Percentiles rank a stretch among this genome's conserved stretches.
phyloP scores from a whole-genome alignment of 2,329 filamentous ascomycete species.

The Rhynchosporium agropyri region DNA sequence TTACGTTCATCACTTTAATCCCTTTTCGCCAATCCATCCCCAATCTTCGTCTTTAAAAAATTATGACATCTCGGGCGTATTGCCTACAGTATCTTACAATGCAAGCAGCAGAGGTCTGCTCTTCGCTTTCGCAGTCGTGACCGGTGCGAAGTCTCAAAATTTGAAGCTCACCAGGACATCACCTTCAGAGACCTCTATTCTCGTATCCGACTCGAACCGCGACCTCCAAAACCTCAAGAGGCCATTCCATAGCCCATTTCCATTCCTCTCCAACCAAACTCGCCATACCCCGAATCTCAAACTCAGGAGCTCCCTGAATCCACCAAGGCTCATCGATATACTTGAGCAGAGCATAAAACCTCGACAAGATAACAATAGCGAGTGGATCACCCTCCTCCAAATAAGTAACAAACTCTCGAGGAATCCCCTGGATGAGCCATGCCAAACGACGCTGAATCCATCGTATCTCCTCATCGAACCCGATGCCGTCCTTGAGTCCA shows the following conservation, averaged over 20 bases:
- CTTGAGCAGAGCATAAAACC: constrained; percentile 24
- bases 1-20: no score
- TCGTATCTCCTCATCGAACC: constrained; percentile 3
- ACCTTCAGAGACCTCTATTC: constrained; percentile 1
- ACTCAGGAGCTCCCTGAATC: constrained; percentile 24
- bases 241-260: constrained; percentile 25
- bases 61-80: background rate
- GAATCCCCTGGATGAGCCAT: background rate
- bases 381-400: constrained; percentile 20
- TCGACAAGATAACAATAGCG: constrained; percentile 20
- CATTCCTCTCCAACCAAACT: constrained; percentile 17
- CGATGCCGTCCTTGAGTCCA: constrained; percentile 11
- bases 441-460: constrained; percentile 20
- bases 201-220: background rate
- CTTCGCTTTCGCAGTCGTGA: background rate
- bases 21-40: no score
- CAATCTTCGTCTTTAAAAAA: background rate
- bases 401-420: constrained; percentile 6
- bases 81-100: background rate
- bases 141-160: background rate
- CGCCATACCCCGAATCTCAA: constrained; percentile 22
- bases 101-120: no score
- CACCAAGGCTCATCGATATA: constrained; percentile 25
- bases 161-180: background rate
- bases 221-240: constrained; percentile 10